Percentiles rank a stretch among this genome's conserved stretches.
Evolutionary conservation across 176 grass and related monocot genomes (phyloP).

Genomic region (Carex myosuroides): DNA sequence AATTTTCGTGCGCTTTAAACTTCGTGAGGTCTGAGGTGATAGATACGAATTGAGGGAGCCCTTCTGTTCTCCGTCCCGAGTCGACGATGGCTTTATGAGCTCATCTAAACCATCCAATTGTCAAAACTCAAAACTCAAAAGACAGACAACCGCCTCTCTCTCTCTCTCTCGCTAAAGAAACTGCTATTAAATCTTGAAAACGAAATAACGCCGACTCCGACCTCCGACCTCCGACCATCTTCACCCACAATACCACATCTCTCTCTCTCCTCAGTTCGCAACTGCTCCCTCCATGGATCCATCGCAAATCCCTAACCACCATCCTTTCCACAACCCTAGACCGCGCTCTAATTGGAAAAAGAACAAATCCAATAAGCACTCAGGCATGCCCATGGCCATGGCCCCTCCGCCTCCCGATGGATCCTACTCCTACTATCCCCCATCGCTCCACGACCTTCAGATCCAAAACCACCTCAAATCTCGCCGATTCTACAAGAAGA

Average conservation of each 20-base stretch:
- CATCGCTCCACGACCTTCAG: constrained; percentile 61
- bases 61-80: no score
- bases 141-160: neutral
- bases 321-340: neutral
- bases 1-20: no score
- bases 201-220: neutral
- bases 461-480: constrained; percentile 84
- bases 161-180: no score
- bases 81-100: neutral
- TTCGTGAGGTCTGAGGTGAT: no score
- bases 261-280: neutral
- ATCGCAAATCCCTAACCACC: constrained; percentile 21
- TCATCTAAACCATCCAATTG: neutral
- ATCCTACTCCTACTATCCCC: constrained; percentile 64
- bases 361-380: constrained; percentile 2
- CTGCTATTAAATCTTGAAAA: neutral
- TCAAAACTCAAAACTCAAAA: neutral
- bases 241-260: no score
- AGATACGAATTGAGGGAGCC: no score
- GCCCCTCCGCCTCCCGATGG: neutral
- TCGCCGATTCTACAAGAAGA: constrained; percentile 70
- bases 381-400: neutral
- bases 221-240: no score
- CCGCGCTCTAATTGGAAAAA: neutral
- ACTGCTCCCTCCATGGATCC: no score